These are phyloP conservation scores for Phylloporus sp. DNA, from an alignment of 1,284 basidiomycete species.

Conservation along the genomic window DNA sequence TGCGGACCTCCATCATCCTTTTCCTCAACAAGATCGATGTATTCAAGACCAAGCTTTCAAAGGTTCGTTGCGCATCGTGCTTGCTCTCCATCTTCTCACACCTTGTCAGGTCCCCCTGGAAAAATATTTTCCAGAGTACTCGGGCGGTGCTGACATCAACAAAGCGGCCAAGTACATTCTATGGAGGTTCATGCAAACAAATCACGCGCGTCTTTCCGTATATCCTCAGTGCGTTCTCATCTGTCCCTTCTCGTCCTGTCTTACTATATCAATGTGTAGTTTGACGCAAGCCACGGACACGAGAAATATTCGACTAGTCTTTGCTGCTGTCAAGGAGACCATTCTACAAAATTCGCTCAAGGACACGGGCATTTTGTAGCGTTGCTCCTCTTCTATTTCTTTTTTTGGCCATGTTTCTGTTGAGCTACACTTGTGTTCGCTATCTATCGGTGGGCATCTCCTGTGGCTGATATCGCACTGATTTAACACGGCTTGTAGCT, in stretches of 20 bases:
- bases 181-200: constrained; percentile 92
- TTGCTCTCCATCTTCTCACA: constrained; percentile 7
- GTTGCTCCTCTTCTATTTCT: neutral
- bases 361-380: constrained; percentile 78
- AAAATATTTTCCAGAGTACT: constrained; percentile 94
- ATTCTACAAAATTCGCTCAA: constrained; percentile 89
- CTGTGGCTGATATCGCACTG: no score
- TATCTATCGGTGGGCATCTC: no score
- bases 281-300: constrained; percentile 82
- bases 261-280: constrained; percentile 48
- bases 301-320: no score
- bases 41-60: constrained; percentile 92
- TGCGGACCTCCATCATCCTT: constrained; percentile 90
- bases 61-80: constrained; percentile 49
- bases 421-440: no score
- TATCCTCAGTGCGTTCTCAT: constrained; percentile 84
- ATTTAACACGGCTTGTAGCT: no score
- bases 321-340: constrained; percentile 98
- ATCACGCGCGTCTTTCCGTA: constrained; percentile 86
- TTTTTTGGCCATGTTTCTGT: neutral
- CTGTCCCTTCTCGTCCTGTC: neutral
- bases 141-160: constrained; percentile 92
- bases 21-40: constrained; percentile 97
- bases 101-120: constrained; percentile 75
- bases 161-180: constrained; percentile 98